Conservation (phyloP, 2,329 filamentous ascomycete genomes). For the Claviceps sp. region DNA sequence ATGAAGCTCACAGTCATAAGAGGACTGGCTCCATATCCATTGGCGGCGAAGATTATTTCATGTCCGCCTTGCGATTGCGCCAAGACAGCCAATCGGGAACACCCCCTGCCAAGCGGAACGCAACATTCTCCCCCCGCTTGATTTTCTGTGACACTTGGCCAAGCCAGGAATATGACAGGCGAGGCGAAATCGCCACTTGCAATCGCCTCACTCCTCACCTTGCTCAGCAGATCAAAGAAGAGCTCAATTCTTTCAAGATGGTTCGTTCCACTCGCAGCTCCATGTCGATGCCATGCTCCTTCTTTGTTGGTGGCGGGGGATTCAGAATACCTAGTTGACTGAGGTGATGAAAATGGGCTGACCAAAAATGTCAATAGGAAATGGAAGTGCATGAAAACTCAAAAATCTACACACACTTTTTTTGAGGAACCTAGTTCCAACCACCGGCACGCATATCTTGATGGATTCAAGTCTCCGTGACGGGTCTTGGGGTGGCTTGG, state of each 20-base stretch:
- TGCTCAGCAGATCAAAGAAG: constrained; percentile 98
- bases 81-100: constrained; percentile 70
- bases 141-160: constrained; percentile 97
- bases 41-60: constrained; percentile 81
- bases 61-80: constrained; percentile 58
- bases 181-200: constrained; percentile 93
- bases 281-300: background rate
- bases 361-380: constrained; percentile 44
- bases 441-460: constrained; percentile 11
- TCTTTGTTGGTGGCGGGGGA: background rate
- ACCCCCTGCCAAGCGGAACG: constrained; percentile 54
- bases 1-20: constrained; percentile 56
- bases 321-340: background rate
- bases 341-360: background rate
- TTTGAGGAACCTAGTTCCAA: constrained; percentile 45
- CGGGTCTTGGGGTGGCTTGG: constrained; percentile 10
- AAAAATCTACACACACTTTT: constrained; percentile 99
- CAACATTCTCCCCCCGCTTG: constrained; percentile 80
- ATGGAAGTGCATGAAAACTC: constrained; percentile 99
- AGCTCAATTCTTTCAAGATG: constrained; percentile 99
- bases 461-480: constrained; percentile 15
- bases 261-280: constrained; percentile 8
- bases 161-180: constrained; percentile 85
- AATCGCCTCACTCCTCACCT: constrained; percentile 94
- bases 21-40: constrained; percentile 59